Evolutionary conservation across 805 yeast species (phyloP).

Genomic region (Wickerhamiella dianesei): DNA sequence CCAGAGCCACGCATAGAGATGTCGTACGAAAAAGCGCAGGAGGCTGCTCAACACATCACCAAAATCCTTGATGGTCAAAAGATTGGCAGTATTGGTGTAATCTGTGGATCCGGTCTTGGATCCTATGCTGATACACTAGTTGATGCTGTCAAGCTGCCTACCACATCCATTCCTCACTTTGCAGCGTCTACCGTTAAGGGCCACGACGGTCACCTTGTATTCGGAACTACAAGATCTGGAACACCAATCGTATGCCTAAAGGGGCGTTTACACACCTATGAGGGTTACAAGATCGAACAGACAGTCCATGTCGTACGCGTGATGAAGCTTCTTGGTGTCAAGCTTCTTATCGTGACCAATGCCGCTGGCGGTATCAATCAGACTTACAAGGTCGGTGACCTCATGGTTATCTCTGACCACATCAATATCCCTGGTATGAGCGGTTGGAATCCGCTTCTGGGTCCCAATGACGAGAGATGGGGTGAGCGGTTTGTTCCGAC

Average conservation of each 20-base stretch:
- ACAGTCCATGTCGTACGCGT: slow-evolving; percentile 80
- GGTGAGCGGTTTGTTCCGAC: slow-evolving; percentile 74
- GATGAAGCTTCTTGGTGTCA: slow-evolving; percentile 48
- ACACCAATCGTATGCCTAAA: slow-evolving; percentile 87
- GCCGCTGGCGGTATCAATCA: slow-evolving; percentile 88
- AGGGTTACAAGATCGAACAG: slow-evolving; percentile 72
- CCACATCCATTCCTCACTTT: slow-evolving; percentile 67
- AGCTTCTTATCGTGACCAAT: slow-evolving; percentile 67
- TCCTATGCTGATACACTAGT: slow-evolving; percentile 53
- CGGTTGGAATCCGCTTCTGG: slow-evolving; percentile 77
- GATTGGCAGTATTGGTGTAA: slow-evolving; percentile 55
- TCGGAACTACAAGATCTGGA: slow-evolving; percentile 43
- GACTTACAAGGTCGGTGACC: slow-evolving; percentile 61
- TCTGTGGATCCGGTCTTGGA: slow-evolving; percentile 92
- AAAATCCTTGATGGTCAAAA: slow-evolving; percentile 4
- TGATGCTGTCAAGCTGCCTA: slow-evolving; percentile 39
- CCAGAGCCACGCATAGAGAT: neutral
- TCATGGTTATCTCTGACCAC: slow-evolving; percentile 84
- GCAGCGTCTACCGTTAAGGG: slow-evolving; percentile 75
- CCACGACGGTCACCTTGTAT: slow-evolving; percentile 69
- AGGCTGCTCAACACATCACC: slow-evolving; percentile 14
- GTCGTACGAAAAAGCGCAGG: slow-evolving; percentile 12
- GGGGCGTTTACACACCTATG: slow-evolving; percentile 85
- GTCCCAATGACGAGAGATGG: slow-evolving; percentile 62
- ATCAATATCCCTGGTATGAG: slow-evolving; percentile 82